Evolutionary conservation across 208 protist genomes (phyloP).

Genomic region (Blastocrithidia nonstop): DNA sequence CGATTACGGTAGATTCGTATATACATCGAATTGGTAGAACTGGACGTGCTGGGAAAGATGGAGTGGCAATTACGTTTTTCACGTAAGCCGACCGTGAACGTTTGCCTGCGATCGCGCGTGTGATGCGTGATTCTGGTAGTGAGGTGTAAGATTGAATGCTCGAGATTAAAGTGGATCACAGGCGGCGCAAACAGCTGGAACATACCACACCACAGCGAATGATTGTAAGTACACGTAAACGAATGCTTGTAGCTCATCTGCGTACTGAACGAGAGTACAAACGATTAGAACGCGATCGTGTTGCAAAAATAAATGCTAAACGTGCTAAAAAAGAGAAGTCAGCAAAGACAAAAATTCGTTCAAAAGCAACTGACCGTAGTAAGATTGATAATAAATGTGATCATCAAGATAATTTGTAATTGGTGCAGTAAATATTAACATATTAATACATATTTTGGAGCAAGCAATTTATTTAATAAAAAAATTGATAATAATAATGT

Average conservation of each 20-base stretch:
- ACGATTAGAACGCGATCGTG: slow-evolving; percentile 37
- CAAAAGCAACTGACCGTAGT: not conserved
- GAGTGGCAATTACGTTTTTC: slow-evolving; percentile 93
- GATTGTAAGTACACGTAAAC: slow-evolving; percentile 76
- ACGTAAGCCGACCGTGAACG: slow-evolving; percentile 88
- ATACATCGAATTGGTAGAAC: slow-evolving; percentile 94
- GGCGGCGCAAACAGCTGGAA: slow-evolving; percentile 31
- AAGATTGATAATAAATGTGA: not conserved
- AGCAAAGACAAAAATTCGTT: not conserved
- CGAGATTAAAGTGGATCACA: slow-evolving; percentile 60
- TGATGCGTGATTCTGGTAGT: slow-evolving; percentile 88
- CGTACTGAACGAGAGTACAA: slow-evolving; percentile 53
- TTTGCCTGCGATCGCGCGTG: slow-evolving; percentile 80
- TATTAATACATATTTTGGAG: too few relatives aligned
- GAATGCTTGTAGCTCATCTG: slow-evolving; percentile 64
- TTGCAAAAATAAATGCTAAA: slow-evolving; percentile 9
- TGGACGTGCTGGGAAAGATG: slow-evolving; percentile 76
- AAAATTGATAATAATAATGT: too few relatives aligned
- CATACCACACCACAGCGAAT: slow-evolving; percentile 66
- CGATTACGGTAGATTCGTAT: slow-evolving; percentile 87
- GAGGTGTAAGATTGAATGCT: slow-evolving; percentile 92
- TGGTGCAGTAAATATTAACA: slow-evolving; percentile 1
- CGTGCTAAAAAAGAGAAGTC: slow-evolving; percentile 1
- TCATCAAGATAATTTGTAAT: not conserved
- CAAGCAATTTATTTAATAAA: too few relatives aligned